Base-by-base conservation (phyloP, 345 rosid genomes). In the Arabidopsis arenosa region DNA sequence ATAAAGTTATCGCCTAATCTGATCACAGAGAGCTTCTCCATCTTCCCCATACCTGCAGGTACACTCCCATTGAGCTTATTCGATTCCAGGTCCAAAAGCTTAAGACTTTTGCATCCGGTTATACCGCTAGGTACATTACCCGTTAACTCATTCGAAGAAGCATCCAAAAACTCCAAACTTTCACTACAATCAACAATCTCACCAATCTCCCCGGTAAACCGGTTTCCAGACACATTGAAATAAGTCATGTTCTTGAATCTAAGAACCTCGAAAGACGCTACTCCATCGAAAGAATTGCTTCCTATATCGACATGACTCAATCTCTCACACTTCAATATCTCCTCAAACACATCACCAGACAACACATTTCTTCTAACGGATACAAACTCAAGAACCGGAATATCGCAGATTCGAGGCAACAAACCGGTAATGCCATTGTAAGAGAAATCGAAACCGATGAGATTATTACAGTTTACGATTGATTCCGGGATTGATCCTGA, bases 371-470 rank as follows among this genome's bases (percentile, higher is more conserved):
- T 84, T 73, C 91, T 84, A 70, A 92, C 59, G 51, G 96, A 92
- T 71, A 90, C 23, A 80, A 78, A 90, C 61, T 79, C 76, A 65
- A 95, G 82, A 28, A 82, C 84, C 12, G 90, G 83, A 63, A 87
- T 83, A 55, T 84, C 81, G 33, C 99, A 90, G 70, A 92, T 75
- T 75, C 28, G 55, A 78, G 68, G 86, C 48, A 95, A 77, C 56
- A 72, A 85, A 55, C 97, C 96, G 32, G 72, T 80, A 55, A 95
- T 86, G 60, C 77, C 76, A 78, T 95, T 95, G 83, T 83, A 84
- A 63, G 97, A 90, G 79, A 95, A 89, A 81, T 95, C 94, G 73
- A 95, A 86, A 4, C 99, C 97, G 74, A 81, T 83, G 39, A 95
- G 97, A 10, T 81, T 77, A 56, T 80, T 61, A 75, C 97, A 95